Conservation (phyloP, 1,284 basidiomycete genomes). For the Ustilago bromivora region DNA sequence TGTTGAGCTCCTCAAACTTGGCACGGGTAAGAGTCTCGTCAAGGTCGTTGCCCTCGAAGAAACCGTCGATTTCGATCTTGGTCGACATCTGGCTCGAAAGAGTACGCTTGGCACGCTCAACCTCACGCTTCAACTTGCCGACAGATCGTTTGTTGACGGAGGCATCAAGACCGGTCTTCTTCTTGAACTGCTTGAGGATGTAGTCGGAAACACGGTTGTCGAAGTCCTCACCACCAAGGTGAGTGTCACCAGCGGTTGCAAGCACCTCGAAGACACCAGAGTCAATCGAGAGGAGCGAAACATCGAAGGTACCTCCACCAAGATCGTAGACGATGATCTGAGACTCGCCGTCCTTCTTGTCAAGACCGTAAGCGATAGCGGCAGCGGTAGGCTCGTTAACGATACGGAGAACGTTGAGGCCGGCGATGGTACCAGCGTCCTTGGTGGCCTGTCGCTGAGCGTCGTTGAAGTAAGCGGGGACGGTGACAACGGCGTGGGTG, state of each 20-base stretch:
- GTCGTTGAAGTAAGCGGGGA: constrained; percentile 93
- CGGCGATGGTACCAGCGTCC: constrained; percentile 96
- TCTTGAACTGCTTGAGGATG: constrained; percentile 70
- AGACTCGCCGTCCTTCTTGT: constrained; percentile 90
- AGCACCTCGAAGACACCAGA: constrained; percentile 97
- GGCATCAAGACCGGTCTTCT: constrained; percentile 76
- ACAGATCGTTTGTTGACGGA: constrained; percentile 87
- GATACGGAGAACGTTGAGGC: constrained; percentile 94
- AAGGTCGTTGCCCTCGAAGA: constrained; percentile 96
- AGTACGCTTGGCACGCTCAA: constrained; percentile 99
- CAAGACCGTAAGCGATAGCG: constrained; percentile 94
- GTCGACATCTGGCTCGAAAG: constrained; percentile 82
- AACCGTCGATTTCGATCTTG: constrained; percentile 82
- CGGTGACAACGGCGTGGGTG: constrained; percentile 94
- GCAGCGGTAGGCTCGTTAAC: constrained; percentile 99
- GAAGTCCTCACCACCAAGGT: constrained; percentile 99
- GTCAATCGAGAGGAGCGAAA: constrained; percentile 94
- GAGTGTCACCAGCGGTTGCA: constrained; percentile 97
- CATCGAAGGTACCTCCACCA: constrained; percentile 98
- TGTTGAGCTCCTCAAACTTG: constrained; percentile 99
- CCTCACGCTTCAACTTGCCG: constrained; percentile 97
- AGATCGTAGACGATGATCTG: constrained; percentile 99
- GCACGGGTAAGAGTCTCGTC: constrained; percentile 90
- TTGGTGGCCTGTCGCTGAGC: constrained; percentile 99
- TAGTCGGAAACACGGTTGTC: constrained; percentile 78